phyloP scores from a whole-genome alignment of 129 eudicot genomes.

The Flaveria robusta region DNA sequence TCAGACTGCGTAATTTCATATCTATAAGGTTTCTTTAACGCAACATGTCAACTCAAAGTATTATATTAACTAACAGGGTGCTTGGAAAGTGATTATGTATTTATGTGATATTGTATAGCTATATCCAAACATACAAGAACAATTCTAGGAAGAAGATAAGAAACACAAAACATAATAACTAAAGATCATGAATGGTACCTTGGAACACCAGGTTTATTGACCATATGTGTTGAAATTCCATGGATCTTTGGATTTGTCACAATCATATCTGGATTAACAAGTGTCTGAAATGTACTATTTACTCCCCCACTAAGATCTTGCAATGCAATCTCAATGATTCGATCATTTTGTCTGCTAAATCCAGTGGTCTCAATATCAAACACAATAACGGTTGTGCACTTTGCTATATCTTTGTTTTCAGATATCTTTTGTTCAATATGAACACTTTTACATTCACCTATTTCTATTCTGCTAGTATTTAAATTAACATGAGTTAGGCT shows the following conservation, averaged over 20 bases:
- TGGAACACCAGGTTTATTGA: constrained; percentile 63
- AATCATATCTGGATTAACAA: constrained; percentile 69
- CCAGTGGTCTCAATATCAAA: constrained; percentile 95
- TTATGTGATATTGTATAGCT: neutral
- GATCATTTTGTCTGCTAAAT: constrained; percentile 49
- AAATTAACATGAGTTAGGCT: constrained; percentile 31
- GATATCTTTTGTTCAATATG: constrained; percentile 41
- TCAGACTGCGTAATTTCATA: no score
- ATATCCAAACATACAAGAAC: constrained; percentile 1
- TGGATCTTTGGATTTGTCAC: constrained; percentile 60
- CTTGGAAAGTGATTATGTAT: no score
- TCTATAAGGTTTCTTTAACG: no score
- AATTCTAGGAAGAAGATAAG: neutral
- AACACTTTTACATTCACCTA: constrained; percentile 39
- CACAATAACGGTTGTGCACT: constrained; percentile 50
- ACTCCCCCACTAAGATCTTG: constrained; percentile 84
- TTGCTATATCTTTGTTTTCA: constrained; percentile 45
- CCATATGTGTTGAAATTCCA: constrained; percentile 64
- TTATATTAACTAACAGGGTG: no score
- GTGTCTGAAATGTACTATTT: constrained; percentile 82
- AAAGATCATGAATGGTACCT: constrained; percentile 50
- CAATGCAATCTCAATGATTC: constrained; percentile 87
- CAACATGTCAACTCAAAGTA: no score
- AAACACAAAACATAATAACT: neutral
- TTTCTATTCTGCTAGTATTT: constrained; percentile 40